Percentiles rank a stretch among this genome's conserved stretches.
These are phyloP conservation scores for Globisporangium carolinianum DNA, from an alignment of 352 stramenopile species.

Conservation along the genomic window DNA sequence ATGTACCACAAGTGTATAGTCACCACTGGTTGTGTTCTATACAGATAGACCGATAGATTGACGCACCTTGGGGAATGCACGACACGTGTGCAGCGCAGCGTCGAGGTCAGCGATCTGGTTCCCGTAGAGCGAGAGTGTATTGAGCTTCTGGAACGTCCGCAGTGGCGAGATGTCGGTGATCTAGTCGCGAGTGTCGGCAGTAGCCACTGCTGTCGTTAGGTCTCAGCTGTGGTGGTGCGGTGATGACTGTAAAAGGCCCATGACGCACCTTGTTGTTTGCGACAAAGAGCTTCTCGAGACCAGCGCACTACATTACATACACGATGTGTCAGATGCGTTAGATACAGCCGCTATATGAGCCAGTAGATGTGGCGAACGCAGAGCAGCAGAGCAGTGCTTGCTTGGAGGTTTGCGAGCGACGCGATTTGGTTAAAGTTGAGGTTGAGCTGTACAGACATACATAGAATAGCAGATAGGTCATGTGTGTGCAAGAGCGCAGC, in stretches of 20 bases:
- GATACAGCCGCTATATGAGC: background rate
- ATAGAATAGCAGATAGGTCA: too few relatives aligned
- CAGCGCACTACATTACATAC: constrained; percentile 22
- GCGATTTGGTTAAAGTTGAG: constrained; percentile 63
- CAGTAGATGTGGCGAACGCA: background rate
- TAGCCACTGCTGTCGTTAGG: background rate
- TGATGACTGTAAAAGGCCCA: background rate
- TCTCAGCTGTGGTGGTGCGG: too few relatives aligned
- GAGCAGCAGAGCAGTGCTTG: constrained; percentile 2
- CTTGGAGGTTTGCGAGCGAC: constrained; percentile 41
- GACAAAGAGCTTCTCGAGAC: constrained; percentile 59
- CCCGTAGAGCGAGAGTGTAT: constrained; percentile 54
- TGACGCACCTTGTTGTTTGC: constrained; percentile 41
- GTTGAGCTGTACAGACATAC: constrained; percentile 34
- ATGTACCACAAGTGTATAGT: background rate
- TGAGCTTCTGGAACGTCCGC: constrained; percentile 38
- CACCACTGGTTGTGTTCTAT: background rate
- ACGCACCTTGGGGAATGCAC: constrained; percentile 34
- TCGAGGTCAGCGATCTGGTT: constrained; percentile 46
- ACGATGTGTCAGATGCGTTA: background rate
- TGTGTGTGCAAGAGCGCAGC: too few relatives aligned
- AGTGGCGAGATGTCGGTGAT: constrained; percentile 41
- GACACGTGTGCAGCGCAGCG: constrained; percentile 40
- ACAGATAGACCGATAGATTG: background rate
- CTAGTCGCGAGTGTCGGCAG: constrained; percentile 10